Base-by-base conservation (phyloP, 208 protist genomes). In the Acanthamoeba triangularis region DNA sequence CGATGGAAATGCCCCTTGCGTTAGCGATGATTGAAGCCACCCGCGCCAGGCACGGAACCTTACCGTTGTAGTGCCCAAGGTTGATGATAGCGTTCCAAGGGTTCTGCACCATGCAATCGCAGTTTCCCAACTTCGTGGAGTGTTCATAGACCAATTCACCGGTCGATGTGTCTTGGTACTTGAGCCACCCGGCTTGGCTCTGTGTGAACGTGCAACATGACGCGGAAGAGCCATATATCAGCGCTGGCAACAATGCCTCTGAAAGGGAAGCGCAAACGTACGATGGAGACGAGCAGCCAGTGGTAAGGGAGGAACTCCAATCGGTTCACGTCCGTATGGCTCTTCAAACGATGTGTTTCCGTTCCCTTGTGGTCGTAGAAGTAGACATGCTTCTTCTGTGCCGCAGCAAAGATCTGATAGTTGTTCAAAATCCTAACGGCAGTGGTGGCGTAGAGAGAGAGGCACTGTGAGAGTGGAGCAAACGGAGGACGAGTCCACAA, bases 371-470 rank as follows among this genome's bases (percentile, higher is more conserved):
- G 98, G 94, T 99, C 99, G 98, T 99, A 99, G 97, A 99, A 99
- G 97, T 99, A 99, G 23, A 99, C 98, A 96, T 99, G 99, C 97
- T 99, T 99, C 95, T 99, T 99, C 98, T 99, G 99, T 37, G 99
- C 99, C 23, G 99, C 98, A 11, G 99, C 99, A 80, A 99, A 99
- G 98, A 99, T 99, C 61, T 98, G 99, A 96, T 99, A 98, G 94
- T 99, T 99, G 90, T 99, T 98, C 47, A 99, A 98, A 94, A 99
- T 99, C 69, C 96, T 98, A 67, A 95, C n/a, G 52, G 95, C 23
- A n/a, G 65, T 33, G 30, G 76, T 35, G 76, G 30, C 28, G 37
- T 41, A 13, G 52, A 54, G 78, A 52, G 78, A 14, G 4, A 88
- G 16, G 25, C 18, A 61, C 13, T 13, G 85, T 54, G 37, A 72